A percentile compares a stretch with the other conserved stretches of the same genome.
Evolutionary conservation across 75 land plant species (phyloP).

Genomic region (Cupressus sempervirens): DNA sequence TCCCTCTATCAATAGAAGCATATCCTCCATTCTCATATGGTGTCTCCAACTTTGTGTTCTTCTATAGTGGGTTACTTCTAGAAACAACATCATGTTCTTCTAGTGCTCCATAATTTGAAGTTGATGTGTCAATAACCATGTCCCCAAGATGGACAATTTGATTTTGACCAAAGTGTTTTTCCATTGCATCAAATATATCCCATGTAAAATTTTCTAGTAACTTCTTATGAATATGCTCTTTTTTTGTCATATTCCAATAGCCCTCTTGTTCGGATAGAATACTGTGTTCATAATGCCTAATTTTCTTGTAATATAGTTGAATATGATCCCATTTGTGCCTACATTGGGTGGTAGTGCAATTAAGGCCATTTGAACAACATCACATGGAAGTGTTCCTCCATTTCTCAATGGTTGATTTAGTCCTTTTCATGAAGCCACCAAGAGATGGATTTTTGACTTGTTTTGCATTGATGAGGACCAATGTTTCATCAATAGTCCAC

Average conservation of each 20-base stretch:
- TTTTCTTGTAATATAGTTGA: conserved; percentile 17
- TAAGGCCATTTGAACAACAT: conserved; percentile 13
- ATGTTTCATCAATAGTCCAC: conserved; percentile 11
- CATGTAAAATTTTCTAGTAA: conserved; percentile 10
- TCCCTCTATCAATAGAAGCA: conserved; percentile 3
- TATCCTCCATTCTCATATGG: conserved; percentile 1
- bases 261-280: neutral
- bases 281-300: conserved; percentile 10
- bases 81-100: neutral
- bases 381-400: conserved; percentile 10
- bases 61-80: neutral
- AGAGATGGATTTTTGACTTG: conserved; percentile 5
- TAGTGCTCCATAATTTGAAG: neutral
- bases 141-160: neutral
- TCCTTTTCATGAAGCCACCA: conserved; percentile 8
- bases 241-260: conserved; percentile 13
- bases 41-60: neutral
- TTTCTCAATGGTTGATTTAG: conserved; percentile 15
- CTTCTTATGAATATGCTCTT: conserved; percentile 6
- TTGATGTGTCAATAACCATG: conserved; percentile 12
- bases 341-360: conserved; percentile 21
- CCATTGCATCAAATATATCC: conserved; percentile 20
- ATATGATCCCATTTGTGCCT: conserved; percentile 22
- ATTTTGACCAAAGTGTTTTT: conserved; percentile 11
- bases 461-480: conserved; percentile 12